phyloP scores from a whole-genome alignment of 192 early-diverging fungal genomes.

The Entomortierella parvispora region DNA sequence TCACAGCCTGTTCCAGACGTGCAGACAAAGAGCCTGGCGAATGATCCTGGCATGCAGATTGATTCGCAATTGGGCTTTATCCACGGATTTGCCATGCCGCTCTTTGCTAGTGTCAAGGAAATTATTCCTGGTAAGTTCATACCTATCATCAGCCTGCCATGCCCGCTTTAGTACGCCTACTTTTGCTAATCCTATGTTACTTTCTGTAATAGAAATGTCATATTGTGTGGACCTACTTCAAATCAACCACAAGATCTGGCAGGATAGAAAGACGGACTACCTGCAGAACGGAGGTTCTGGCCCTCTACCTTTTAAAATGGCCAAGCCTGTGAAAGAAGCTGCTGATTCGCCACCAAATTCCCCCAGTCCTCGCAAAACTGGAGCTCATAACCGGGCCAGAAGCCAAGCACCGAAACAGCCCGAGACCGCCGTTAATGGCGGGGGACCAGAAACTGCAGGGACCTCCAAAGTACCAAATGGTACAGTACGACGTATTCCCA shows the following conservation, averaged over 20 bases:
- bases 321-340: conserved; percentile 1
- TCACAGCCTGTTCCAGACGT: conserved; percentile 56
- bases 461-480: not conserved
- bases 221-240: conserved; percentile 49
- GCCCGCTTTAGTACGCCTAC: not conserved
- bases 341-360: not conserved
- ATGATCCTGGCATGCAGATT: conserved; percentile 59
- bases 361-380: conserved; percentile 1
- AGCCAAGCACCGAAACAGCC: not conserved
- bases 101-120: conserved; percentile 58
- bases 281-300: conserved; percentile 25
- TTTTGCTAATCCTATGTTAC: not conserved
- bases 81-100: conserved; percentile 59
- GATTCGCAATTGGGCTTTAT: conserved; percentile 67
- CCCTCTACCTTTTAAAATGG: not conserved
- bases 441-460: not conserved
- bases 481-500: not conserved
- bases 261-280: conserved; percentile 42
- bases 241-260: conserved; percentile 50
- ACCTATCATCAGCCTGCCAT: not conserved
- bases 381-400: conserved; percentile 5
- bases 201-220: conserved; percentile 39
- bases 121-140: conserved; percentile 54
- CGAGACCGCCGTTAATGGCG: not conserved
- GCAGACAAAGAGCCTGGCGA: conserved; percentile 62